A percentile compares a stretch with the other conserved stretches of the same genome.
Evolutionary conservation across 768 basidiomycete genomes (phyloP).

Genomic region (Lentinus brumalis): DNA sequence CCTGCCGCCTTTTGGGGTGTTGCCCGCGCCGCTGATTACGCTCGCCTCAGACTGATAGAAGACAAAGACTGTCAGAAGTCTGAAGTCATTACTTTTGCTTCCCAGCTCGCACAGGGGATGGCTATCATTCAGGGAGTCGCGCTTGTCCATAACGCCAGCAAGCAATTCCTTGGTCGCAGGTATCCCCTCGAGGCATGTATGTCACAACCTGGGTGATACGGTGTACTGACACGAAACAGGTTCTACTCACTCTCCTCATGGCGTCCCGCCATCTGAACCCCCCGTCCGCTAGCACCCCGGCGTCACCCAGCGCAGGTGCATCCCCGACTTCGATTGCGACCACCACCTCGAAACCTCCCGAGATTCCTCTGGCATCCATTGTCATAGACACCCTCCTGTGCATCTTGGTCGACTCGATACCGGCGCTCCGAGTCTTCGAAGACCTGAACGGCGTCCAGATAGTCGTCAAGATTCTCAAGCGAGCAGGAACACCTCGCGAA

Average conservation of each 20-base stretch:
- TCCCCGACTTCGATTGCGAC: not conserved
- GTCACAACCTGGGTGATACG: not conserved
- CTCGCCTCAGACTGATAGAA: no score
- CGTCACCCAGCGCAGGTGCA: constrained; percentile 18
- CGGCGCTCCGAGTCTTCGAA: constrained; percentile 79
- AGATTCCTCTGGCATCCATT: constrained; percentile 57
- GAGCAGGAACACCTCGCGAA: constrained; percentile 82
- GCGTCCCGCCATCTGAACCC: constrained; percentile 60
- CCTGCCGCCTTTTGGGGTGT: no score
- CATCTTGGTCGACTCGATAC: constrained; percentile 83
- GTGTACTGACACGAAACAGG: constrained; percentile 40
- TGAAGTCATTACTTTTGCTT: constrained; percentile 51
- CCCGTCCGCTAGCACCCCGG: constrained; percentile 24
- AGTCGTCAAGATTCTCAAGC: constrained; percentile 86
- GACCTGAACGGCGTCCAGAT: constrained; percentile 73
- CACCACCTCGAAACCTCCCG: not conserved
- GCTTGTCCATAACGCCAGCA: constrained; percentile 69
- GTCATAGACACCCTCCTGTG: constrained; percentile 85
- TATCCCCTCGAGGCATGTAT: constrained; percentile 65
- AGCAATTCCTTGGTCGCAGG: constrained; percentile 67
- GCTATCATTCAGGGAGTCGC: constrained; percentile 77
- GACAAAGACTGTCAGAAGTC: constrained; percentile 47
- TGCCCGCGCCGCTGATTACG: no score
- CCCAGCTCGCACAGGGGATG: constrained; percentile 59
- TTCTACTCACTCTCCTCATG: constrained; percentile 70